Conservation (phyloP, 148 eudicot genomes). For the Fallopia convolvulus region DNA sequence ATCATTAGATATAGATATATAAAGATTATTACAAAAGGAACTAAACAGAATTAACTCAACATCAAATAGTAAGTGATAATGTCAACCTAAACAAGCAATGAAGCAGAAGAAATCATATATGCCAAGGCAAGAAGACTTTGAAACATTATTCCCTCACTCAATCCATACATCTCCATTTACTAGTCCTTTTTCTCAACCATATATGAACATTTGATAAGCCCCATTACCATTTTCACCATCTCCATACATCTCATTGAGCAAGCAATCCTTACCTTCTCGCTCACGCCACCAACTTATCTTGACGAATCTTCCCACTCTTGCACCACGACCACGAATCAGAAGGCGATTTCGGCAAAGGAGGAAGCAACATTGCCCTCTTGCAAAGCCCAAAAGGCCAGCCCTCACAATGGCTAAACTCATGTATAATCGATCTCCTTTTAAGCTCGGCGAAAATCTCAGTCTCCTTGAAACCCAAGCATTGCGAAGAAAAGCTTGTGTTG, state of each 20-base stretch:
- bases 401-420: slow-evolving; percentile 56
- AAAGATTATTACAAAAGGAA: too few relatives aligned
- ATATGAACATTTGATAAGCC: too few relatives aligned
- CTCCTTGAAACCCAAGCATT: slow-evolving; percentile 39
- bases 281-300: slow-evolving; percentile 5
- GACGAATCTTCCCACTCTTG: slow-evolving; percentile 25
- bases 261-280: too few relatives aligned
- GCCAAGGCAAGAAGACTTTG: neutral
- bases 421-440: slow-evolving; percentile 37
- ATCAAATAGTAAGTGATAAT: too few relatives aligned
- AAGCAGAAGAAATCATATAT: neutral
- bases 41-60: too few relatives aligned
- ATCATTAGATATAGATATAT: too few relatives aligned
- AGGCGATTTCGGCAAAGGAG: slow-evolving; percentile 89
- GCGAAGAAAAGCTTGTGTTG: slow-evolving; percentile 41
- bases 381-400: slow-evolving; percentile 97
- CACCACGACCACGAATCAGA: slow-evolving; percentile 90
- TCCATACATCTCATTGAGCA: too few relatives aligned
- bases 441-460: slow-evolving; percentile 25
- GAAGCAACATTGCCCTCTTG: slow-evolving; percentile 63
- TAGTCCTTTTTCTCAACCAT: neutral
- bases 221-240: too few relatives aligned
- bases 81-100: too few relatives aligned
- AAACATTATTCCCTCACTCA: neutral
- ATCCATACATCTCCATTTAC: neutral